Evolutionary conservation across 352 stramenopile genomes (phyloP).

Genomic region (Plasmopara viticola): DNA sequence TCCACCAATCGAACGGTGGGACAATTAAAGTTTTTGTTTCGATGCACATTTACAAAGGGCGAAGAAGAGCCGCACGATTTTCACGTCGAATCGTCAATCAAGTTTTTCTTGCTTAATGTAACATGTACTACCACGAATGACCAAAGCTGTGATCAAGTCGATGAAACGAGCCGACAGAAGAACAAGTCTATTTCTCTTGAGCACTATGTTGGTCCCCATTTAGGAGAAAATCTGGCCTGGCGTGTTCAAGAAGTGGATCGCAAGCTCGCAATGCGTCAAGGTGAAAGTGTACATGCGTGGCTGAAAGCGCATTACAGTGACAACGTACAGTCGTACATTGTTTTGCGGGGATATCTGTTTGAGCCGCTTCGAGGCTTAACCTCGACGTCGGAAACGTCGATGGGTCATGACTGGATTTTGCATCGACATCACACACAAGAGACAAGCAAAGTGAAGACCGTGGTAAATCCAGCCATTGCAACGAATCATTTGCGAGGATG

Average conservation of each 20-base stretch:
- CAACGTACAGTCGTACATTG: slow-evolving; percentile 45
- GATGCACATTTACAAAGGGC: slow-evolving; percentile 19
- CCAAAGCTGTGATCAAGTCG: background rate
- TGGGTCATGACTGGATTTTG: slow-evolving; percentile 40
- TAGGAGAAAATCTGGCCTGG: slow-evolving; percentile 71
- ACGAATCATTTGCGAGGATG: slow-evolving; percentile 49
- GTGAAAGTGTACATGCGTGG: slow-evolving; percentile 49
- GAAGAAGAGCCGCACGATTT: slow-evolving; percentile 25
- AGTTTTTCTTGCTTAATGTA: slow-evolving; percentile 68
- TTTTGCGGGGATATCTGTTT: slow-evolving; percentile 61
- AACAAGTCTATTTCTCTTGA: slow-evolving; percentile 32
- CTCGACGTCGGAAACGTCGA: slow-evolving; percentile 39
- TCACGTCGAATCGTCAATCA: slow-evolving; percentile 75
- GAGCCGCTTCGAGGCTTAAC: slow-evolving; percentile 44
- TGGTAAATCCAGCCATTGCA: slow-evolving; percentile 30
- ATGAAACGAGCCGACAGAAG: background rate
- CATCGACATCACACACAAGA: slow-evolving; percentile 23
- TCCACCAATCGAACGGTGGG: slow-evolving; percentile 54
- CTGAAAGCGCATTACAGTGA: slow-evolving; percentile 46
- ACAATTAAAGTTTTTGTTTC: slow-evolving; percentile 76
- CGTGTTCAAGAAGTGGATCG: slow-evolving; percentile 56
- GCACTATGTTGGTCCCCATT: slow-evolving; percentile 64
- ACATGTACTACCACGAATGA: slow-evolving; percentile 8
- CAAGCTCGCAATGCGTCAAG: slow-evolving; percentile 56
- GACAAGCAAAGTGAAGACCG: slow-evolving; percentile 2